These are phyloP conservation scores for Candida odintsovae DNA, from an alignment of 805 yeast species.

Conservation along the genomic window DNA sequence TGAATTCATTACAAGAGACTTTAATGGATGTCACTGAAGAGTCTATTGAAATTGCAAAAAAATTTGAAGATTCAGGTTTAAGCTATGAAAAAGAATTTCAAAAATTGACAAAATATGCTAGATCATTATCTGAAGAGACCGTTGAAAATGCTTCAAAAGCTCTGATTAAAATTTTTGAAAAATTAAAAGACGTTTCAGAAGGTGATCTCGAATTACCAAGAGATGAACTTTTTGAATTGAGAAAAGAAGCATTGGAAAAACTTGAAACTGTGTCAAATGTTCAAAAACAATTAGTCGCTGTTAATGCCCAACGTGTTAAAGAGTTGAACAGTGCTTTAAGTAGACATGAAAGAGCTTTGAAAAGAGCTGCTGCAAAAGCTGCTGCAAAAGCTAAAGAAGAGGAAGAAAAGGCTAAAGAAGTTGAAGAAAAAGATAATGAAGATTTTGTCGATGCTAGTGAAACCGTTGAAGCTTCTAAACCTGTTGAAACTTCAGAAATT, in stretches of 20 bases:
- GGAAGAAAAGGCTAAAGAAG: neutral
- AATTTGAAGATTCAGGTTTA: constrained; percentile 39
- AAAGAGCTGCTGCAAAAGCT: constrained; percentile 16
- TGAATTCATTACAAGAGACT: constrained; percentile 38
- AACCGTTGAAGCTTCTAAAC: neutral
- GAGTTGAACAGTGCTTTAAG: constrained; percentile 19
- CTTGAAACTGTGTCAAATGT: constrained; percentile 13
- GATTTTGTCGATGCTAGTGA: neutral
- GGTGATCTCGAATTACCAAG: constrained; percentile 16
- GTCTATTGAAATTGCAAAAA: constrained; percentile 34
- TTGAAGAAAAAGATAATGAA: neutral
- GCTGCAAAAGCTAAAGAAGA: constrained; percentile 11
- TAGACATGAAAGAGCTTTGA: constrained; percentile 13
- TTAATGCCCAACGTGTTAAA: constrained; percentile 26
- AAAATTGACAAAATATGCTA: constrained; percentile 31
- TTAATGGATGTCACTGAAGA: constrained; percentile 42
- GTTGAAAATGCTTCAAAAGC: constrained; percentile 23
- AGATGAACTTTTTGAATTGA: constrained; percentile 27
- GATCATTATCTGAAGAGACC: constrained; percentile 23
- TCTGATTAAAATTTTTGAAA: constrained; percentile 24
- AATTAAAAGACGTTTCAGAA: constrained; percentile 23
- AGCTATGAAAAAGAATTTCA: constrained; percentile 49
- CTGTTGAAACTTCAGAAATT: neutral
- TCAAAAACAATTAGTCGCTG: constrained; percentile 13
- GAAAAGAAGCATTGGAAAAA: constrained; percentile 21